Base-by-base conservation (phyloP, 78 protist species). In the Dictyostelium purpureum region DNA sequence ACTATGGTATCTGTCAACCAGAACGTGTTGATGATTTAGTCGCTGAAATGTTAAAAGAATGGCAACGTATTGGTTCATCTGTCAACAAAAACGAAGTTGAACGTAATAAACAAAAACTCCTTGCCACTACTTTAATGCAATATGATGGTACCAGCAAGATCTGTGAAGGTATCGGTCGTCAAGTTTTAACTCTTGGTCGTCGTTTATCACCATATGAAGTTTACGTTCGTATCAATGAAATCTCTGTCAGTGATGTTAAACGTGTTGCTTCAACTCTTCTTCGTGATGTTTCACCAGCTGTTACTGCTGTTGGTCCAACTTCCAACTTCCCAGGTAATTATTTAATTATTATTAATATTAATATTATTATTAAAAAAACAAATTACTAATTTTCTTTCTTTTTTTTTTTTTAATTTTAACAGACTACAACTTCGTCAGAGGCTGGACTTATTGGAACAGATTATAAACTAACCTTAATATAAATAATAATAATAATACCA, bases 131-230 rank as follows among this genome's bases (percentile, higher is more conserved):
- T 24, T 28, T 95, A 49, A 16, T 79, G 78, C 69, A 47, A 61
- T 82, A 94, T 28, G 98, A 97, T 66, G 88, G 96, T 57, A 82
- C 96, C 61, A 47, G 87, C 12, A 43, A 85, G 5, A 43, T 90
- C 57, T 67, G 90, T 70, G 99, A 97, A 73, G 98, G 96, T 38
- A 93, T 97, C 14, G 99, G 99, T 47, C 73, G 98, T 14, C 98
- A 97, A 82, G 35, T 98, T 76, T 90, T 97, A 66, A 49, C 96
- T 77, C 77, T 76, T 47, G 98, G 98, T 31, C 97, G 99, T 56
- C 92, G 98, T 52, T 5, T 97, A 26, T 42, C 96, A 10, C 82
- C 88, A 24, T 56, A 49, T 31, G 97, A 95, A 78, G 31, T 80
- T 61, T 52, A 75, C 52, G 74, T 90, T 31, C 96, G 97, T 37